Evolutionary conservation across 1,284 basidiomycete species (phyloP), one percentile per base, ranked within the genome.

Genomic region (Stereum hirsutum): DNA sequence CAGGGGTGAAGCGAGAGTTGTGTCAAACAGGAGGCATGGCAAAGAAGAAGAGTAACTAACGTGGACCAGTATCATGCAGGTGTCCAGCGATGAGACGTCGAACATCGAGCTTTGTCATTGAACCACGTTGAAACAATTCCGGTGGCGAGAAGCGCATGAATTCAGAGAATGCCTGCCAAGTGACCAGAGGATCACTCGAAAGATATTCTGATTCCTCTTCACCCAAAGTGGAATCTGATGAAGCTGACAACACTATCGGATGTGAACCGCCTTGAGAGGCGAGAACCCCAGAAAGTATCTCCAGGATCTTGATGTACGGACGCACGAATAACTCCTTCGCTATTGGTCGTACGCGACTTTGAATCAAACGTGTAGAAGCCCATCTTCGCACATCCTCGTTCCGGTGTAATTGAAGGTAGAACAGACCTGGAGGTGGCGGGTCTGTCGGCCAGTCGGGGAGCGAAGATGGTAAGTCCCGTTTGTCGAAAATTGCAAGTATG

Each of bases 331-430:
- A n/a, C n/a, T n/a, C n/a, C n/a, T n/a, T n/a, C n/a, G n/a, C n/a
- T n/a, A n/a, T n/a, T n/a, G n/a, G n/a, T n/a, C n/a, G n/a, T n/a
- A n/a, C n/a, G n/a, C n/a, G n/a, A n/a, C n/a, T n/a, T n/a, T n/a
- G n/a, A n/a, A n/a, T n/a, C n/a, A n/a, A n/a, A n/a, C n/a, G n/a
- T n/a, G 7, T 17, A 4, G 10, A 17, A 4, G 33, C 78, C 81
- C 85, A 89, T 10, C 61, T 61, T 38, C 83, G 70, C 26, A 85
- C 61, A 3, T 62, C 57, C 7, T 56, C 49, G 7, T 67, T 61
- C 35, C 70, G 61, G 47, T 78, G 69, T 40, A 83, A 63, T 20
- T 80, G 59, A 17, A 89, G 66, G 10, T 80, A 57, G 42, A 88
- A 64, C 14, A 87, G 48, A 1, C 78, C 80, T 2, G 78, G 66